These are phyloP conservation scores for Cercospora zeae-maydis DNA, from an alignment of 2,329 filamentous ascomycete species.

Conservation along the genomic window DNA sequence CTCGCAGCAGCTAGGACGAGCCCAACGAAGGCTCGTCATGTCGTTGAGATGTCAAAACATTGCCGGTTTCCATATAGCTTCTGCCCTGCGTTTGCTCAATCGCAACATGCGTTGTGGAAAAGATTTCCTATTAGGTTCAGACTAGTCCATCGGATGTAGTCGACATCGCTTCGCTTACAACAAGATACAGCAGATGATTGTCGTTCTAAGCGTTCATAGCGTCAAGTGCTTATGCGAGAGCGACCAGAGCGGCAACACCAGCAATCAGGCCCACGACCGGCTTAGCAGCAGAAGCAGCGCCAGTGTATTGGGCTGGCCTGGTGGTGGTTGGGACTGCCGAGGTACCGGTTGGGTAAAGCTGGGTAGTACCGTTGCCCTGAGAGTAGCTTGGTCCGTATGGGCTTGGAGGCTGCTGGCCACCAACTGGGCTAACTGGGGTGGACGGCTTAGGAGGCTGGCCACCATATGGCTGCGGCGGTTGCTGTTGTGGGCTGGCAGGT, in stretches of 20 bases:
- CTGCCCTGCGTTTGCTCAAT: not conserved
- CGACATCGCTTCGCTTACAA: not conserved
- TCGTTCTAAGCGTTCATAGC: not conserved
- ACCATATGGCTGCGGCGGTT: not conserved
- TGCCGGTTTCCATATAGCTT: not conserved
- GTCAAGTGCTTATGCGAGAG: slow-evolving; percentile 10
- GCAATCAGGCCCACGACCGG: slow-evolving; percentile 15
- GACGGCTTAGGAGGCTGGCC: not conserved
- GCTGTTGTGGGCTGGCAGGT: not conserved
- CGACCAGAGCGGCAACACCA: slow-evolving; percentile 16
- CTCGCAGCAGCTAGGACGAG: not conserved
- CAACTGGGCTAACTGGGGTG: slow-evolving; percentile 1
- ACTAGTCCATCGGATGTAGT: not conserved
- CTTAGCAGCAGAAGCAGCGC: slow-evolving; percentile 14
- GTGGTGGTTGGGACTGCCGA: not conserved
- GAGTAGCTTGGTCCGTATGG: not conserved
- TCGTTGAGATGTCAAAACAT: not conserved
- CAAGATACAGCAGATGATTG: not conserved
- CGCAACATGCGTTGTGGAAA: not conserved
- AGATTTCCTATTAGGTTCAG: not conserved
- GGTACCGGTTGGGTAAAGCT: not conserved
- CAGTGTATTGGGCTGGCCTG: slow-evolving; percentile 3
- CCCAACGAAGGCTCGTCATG: not conserved
- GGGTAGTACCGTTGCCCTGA: not conserved
- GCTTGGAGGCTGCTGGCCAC: not conserved